Percentiles rank a stretch among this genome's conserved stretches.
phyloP scores from a whole-genome alignment of 2,329 filamentous ascomycete genomes.

The Trichophyton benhamiae region DNA sequence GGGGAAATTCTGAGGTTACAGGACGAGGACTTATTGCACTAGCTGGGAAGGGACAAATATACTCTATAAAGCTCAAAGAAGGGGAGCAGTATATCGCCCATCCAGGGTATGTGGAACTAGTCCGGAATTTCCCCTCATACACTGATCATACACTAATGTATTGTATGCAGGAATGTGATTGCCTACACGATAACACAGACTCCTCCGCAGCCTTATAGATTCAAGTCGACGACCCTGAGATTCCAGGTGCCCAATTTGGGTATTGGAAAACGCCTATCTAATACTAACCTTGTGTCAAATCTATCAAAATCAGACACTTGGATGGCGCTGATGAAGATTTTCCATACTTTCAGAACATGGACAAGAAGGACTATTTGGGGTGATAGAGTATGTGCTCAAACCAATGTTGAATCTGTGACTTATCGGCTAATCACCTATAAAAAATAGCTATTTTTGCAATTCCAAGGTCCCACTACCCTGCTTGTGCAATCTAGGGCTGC shows the following conservation, averaged over 20 bases:
- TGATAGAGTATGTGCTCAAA: conserved; percentile 49
- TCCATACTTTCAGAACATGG: conserved; percentile 62
- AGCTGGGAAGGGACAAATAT: conserved; percentile 76
- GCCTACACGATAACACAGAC: conserved; percentile 70
- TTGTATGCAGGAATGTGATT: conserved; percentile 60
- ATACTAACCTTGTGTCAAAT: conserved; percentile 58
- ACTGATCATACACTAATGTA: neutral
- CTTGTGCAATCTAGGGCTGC: conserved; percentile 80
- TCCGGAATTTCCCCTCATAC: neutral
- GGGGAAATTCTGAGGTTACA: conserved; percentile 81
- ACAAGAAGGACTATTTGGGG: conserved; percentile 80
- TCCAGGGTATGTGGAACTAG: conserved; percentile 43
- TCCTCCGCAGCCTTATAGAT: conserved; percentile 70
- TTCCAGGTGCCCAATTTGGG: conserved; percentile 65
- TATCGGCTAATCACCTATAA: neutral
- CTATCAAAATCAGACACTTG: conserved; percentile 62
- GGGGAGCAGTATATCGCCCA: conserved; percentile 88
- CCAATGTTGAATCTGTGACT: neutral
- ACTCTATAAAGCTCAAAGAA: conserved; percentile 65
- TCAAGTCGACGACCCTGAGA: conserved; percentile 61
- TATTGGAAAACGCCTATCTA: conserved; percentile 52
- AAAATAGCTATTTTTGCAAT: conserved; percentile 69
- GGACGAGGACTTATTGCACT: conserved; percentile 78
- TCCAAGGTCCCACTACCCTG: conserved; percentile 74
- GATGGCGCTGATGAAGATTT: conserved; percentile 51